A percentile compares a stretch with the other conserved stretches of the same genome.
phyloP scores from a whole-genome alignment of 1,139 yeast species.

The Pichia sp. region DNA sequence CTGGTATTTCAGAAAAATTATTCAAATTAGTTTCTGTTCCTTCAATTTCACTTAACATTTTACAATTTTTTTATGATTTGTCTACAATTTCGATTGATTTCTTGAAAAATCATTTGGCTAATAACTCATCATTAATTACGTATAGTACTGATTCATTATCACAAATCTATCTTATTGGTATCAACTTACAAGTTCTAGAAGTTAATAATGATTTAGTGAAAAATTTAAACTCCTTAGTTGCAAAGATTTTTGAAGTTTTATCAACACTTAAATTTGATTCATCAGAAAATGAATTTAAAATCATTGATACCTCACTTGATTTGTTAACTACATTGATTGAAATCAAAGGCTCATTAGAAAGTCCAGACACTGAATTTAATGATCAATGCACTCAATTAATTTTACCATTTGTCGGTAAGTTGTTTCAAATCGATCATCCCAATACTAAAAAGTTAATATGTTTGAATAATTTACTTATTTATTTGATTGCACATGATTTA shows the following conservation, averaged over 20 bases:
- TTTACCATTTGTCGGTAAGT: slow-evolving; percentile 30
- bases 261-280: not conserved
- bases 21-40: slow-evolving; percentile 31
- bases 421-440: slow-evolving; percentile 22
- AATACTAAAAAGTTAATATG: slow-evolving; percentile 53
- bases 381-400: slow-evolving; percentile 15
- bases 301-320: slow-evolving; percentile 67
- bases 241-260: slow-evolving; percentile 21
- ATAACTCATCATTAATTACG: slow-evolving; percentile 3
- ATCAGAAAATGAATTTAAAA: slow-evolving; percentile 45
- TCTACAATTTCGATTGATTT: slow-evolving; percentile 60
- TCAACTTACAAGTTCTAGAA: slow-evolving; percentile 54
- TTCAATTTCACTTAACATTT: slow-evolving; percentile 35
- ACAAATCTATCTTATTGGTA: slow-evolving; percentile 51
- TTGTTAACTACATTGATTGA: slow-evolving; percentile 72
- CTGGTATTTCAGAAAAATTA: slow-evolving; percentile 37
- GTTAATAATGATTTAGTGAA: slow-evolving; percentile 28
- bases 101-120: slow-evolving; percentile 30
- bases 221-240: slow-evolving; percentile 9
- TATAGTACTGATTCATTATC: slow-evolving; percentile 30
- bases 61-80: slow-evolving; percentile 62
- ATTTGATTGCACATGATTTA: slow-evolving; percentile 30
- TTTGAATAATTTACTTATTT: slow-evolving; percentile 65
- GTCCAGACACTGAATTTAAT: slow-evolving; percentile 11
- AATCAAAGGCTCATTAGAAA: slow-evolving; percentile 31